Evolutionary conservation across 2,329 filamentous ascomycete species (phyloP).

Genomic region (Tolypocladium album): DNA sequence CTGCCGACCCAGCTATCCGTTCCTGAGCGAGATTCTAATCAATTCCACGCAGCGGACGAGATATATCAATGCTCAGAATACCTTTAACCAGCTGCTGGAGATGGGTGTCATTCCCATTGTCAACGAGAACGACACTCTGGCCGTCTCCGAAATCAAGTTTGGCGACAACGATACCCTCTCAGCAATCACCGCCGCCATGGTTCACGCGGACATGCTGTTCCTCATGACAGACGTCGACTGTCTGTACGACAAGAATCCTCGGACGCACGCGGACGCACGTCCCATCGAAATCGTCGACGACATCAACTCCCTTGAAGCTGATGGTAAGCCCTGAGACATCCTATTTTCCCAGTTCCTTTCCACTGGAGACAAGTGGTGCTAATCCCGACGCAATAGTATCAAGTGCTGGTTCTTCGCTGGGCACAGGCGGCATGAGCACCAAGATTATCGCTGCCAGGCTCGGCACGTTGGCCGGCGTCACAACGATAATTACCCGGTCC

Average conservation of each 20-base stretch:
- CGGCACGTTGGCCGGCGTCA: constrained; percentile 89
- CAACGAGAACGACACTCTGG: constrained; percentile 96
- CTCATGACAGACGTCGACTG: constrained; percentile 99
- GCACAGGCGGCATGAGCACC: constrained; percentile 94
- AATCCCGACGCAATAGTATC: constrained; percentile 57
- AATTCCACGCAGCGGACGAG: constrained; percentile 55
- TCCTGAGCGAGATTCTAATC: constrained; percentile 6
- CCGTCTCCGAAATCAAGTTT: constrained; percentile 98
- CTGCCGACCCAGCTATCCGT: background rate
- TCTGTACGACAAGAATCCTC: constrained; percentile 90
- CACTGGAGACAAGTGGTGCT: constrained; percentile 2
- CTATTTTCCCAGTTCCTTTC: background rate
- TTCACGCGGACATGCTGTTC: constrained; percentile 92
- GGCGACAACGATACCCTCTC: constrained; percentile 97
- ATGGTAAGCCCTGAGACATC: constrained; percentile 39
- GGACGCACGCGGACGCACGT: constrained; percentile 72
- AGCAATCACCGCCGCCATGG: constrained; percentile 93
- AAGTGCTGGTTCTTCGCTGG: constrained; percentile 75
- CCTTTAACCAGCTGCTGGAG: constrained; percentile 76
- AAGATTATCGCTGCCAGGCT: constrained; percentile 91
- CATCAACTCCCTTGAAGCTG: constrained; percentile 69
- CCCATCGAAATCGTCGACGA: constrained; percentile 90
- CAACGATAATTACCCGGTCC: constrained; percentile 87
- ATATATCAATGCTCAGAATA: constrained; percentile 95
- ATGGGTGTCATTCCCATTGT: constrained; percentile 98